phyloP scores from a whole-genome alignment of 176 grass and related monocot genomes.

The Guadua angustifolia region DNA sequence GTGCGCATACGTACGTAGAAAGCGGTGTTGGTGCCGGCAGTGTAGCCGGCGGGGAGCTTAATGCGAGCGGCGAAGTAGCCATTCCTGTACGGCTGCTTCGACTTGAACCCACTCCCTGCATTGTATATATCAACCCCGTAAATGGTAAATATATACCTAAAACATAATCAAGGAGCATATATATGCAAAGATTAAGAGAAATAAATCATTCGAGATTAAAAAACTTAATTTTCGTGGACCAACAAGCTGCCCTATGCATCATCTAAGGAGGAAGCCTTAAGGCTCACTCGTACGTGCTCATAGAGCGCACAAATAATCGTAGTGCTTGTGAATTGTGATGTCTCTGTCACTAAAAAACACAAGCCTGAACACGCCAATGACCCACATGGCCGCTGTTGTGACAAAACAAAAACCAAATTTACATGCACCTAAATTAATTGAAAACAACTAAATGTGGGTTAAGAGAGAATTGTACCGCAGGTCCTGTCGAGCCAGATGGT shows the following conservation, averaged over 20 bases:
- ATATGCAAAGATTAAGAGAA: background rate
- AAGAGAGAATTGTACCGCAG: conserved; percentile 31
- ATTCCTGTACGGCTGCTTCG: conserved; percentile 52
- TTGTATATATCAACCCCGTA: background rate
- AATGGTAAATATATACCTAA: too few relatives aligned
- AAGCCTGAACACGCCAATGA: background rate
- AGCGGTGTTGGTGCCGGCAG: conserved; percentile 69
- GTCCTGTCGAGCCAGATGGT: conserved; percentile 71
- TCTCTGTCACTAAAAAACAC: conserved; percentile 14
- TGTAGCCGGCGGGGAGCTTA: conserved; percentile 72
- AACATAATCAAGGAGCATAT: background rate
- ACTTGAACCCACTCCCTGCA: conserved; percentile 75
- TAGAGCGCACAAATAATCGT: background rate
- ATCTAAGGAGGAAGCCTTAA: background rate
- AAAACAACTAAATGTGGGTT: background rate
- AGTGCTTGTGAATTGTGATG: background rate
- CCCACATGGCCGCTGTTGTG: background rate
- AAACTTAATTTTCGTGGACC: background rate
- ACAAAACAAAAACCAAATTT: background rate
- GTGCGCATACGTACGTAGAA: conserved; percentile 62
- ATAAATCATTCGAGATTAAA: background rate
- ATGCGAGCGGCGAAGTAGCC: conserved; percentile 63
- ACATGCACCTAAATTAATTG: background rate
- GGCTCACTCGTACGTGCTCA: background rate
- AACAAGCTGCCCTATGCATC: background rate